Conservation (phyloP, 1,139 yeast species). For the Kurtzmaniella quercitrusa region DNA sequence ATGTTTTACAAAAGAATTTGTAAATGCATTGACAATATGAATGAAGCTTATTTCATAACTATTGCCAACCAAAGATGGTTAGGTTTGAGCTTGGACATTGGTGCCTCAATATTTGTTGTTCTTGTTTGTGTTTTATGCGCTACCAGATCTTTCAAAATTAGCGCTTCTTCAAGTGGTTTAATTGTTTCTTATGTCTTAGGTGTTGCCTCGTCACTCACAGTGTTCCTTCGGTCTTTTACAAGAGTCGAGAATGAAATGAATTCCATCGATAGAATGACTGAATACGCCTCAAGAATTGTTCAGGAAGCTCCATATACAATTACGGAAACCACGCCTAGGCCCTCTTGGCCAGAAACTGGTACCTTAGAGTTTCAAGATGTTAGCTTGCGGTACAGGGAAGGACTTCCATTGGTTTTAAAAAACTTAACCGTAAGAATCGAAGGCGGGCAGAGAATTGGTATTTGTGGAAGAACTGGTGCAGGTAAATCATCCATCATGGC, state of each 20-base stretch:
- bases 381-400: slow-evolving; percentile 16
- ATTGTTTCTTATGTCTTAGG: slow-evolving; percentile 23
- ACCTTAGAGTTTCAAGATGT: slow-evolving; percentile 14
- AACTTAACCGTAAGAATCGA: slow-evolving; percentile 25
- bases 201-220: slow-evolving; percentile 21
- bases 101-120: slow-evolving; percentile 20
- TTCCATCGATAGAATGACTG: slow-evolving; percentile 24
- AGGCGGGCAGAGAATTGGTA: slow-evolving; percentile 48
- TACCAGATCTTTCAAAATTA: slow-evolving; percentile 19
- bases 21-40: slow-evolving; percentile 18
- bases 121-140: slow-evolving; percentile 22
- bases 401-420: slow-evolving; percentile 16
- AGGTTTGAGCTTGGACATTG: slow-evolving; percentile 20
- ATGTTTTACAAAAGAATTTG: slow-evolving; percentile 18
- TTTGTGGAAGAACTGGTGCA: slow-evolving; percentile 67
- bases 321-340: slow-evolving; percentile 45
- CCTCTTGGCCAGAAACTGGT: slow-evolving; percentile 18
- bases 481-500: slow-evolving; percentile 61
- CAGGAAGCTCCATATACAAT: slow-evolving; percentile 43
- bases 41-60: slow-evolving; percentile 22
- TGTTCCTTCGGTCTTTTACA: slow-evolving; percentile 23
- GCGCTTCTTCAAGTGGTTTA: slow-evolving; percentile 25
- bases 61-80: slow-evolving; percentile 27
- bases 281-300: slow-evolving; percentile 35
- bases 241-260: slow-evolving; percentile 28